phyloP scores from a whole-genome alignment of 768 basidiomycete species.

The Chalciporus chontae region DNA sequence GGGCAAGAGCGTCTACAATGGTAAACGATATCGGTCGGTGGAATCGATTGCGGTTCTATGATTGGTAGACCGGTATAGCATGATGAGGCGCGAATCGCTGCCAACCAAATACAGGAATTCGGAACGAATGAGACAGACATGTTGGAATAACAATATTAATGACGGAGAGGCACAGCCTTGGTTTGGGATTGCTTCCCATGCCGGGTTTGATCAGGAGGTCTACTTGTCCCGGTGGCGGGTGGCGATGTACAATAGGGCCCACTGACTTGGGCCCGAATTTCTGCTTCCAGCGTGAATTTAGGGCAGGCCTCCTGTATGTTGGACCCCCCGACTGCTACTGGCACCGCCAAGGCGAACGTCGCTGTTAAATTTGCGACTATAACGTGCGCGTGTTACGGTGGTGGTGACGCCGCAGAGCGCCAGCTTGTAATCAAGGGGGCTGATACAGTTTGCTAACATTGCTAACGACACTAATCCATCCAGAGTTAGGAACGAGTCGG shows the following conservation, averaged over 20 bases:
- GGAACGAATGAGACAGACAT: conserved; percentile 8
- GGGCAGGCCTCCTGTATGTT: conserved; percentile 20
- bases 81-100: conserved; percentile 6
- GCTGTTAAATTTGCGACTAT: conserved; percentile 11
- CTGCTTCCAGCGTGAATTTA: conserved; percentile 2
- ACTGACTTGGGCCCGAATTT: conserved; percentile 5
- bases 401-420: conserved; percentile 17
- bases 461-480: neutral
- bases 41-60: conserved; percentile 60
- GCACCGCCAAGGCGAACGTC: conserved; percentile 9
- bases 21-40: conserved; percentile 60
- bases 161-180: conserved; percentile 21
- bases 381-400: conserved; percentile 1
- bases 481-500: conserved; percentile 6
- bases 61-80: conserved; percentile 14
- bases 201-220: conserved; percentile 5
- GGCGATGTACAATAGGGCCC: conserved; percentile 32
- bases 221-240: conserved; percentile 32
- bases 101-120: conserved; percentile 7
- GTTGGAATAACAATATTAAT: neutral
- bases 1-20: conserved; percentile 86
- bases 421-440: conserved; percentile 3
- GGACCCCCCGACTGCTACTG: conserved; percentile 2
- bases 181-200: conserved; percentile 1
- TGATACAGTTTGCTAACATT: neutral